phyloP scores from a whole-genome alignment of 805 yeast species.

The Scheffersomyces coipomensis region DNA sequence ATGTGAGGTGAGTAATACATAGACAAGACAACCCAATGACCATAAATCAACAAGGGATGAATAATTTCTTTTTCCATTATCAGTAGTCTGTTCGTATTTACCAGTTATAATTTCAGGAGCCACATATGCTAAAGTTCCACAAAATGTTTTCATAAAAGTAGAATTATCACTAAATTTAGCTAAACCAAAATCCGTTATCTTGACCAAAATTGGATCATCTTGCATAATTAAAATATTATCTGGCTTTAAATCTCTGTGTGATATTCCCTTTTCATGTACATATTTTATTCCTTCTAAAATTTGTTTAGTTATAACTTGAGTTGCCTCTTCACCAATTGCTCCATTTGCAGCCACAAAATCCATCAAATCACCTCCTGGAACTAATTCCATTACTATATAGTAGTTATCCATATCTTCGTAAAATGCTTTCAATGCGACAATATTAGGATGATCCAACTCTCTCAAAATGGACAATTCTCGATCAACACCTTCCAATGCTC shows the following conservation, averaged over 20 bases:
- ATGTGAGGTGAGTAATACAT: slow-evolving; percentile 89
- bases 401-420: slow-evolving; percentile 80
- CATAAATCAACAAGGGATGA: slow-evolving; percentile 94
- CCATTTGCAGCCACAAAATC: slow-evolving; percentile 94
- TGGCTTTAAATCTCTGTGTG: slow-evolving; percentile 96
- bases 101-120: slow-evolving; percentile 89
- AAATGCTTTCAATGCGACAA: slow-evolving; percentile 78
- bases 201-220: slow-evolving; percentile 88
- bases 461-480: slow-evolving; percentile 82
- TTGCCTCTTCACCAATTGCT: slow-evolving; percentile 86
- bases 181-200: slow-evolving; percentile 93
- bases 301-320: slow-evolving; percentile 82
- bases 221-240: slow-evolving; percentile 89
- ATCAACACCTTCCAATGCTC: slow-evolving; percentile 72
- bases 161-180: slow-evolving; percentile 87
- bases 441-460: slow-evolving; percentile 77
- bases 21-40: slow-evolving; percentile 94
- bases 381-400: slow-evolving; percentile 92
- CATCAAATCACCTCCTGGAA: slow-evolving; percentile 97
- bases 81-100: slow-evolving; percentile 42
- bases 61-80: slow-evolving; percentile 38
- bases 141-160: slow-evolving; percentile 89
- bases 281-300: slow-evolving; percentile 80
- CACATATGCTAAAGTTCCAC: slow-evolving; percentile 95
- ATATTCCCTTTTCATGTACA: slow-evolving; percentile 85